Conservation (phyloP, 352 stramenopile genomes). For the Globisporangium spiculum region DNA sequence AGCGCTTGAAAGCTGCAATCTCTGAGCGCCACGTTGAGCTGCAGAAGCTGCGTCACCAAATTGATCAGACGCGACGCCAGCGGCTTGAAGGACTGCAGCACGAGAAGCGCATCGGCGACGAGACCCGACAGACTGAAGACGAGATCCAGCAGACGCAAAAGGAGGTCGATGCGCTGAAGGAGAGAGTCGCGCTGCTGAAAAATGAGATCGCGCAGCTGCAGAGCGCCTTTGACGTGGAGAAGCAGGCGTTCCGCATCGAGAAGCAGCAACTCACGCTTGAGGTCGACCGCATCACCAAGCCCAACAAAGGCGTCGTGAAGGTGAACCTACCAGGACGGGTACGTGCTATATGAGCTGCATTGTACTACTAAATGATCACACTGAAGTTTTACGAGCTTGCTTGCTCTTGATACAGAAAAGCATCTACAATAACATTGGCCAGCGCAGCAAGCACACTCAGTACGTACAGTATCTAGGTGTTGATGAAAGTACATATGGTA, state of each 20-base stretch:
- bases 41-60: constrained; percentile 41
- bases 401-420: constrained; percentile 17
- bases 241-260: constrained; percentile 47
- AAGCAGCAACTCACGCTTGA: constrained; percentile 42
- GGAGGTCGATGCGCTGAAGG: constrained; percentile 45
- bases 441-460: constrained; percentile 38
- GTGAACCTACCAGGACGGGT: constrained; percentile 27
- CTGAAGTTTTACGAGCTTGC: too few species aligned
- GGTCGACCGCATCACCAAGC: constrained; percentile 41
- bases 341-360: background rate
- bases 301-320: constrained; percentile 35
- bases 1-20: constrained; percentile 49
- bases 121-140: constrained; percentile 33
- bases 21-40: constrained; percentile 52
- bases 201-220: constrained; percentile 39
- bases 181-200: constrained; percentile 28
- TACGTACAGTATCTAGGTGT: constrained; percentile 5
- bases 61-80: constrained; percentile 42
- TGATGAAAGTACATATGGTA: background rate
- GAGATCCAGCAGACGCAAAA: constrained; percentile 31
- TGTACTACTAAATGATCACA: background rate
- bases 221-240: constrained; percentile 43
- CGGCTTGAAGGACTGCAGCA: constrained; percentile 38
- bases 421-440: constrained; percentile 35
- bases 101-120: constrained; percentile 43